Base-by-base conservation (phyloP, 495 filamentous ascomycete genomes). In the Daldinia bambusicola region DNA sequence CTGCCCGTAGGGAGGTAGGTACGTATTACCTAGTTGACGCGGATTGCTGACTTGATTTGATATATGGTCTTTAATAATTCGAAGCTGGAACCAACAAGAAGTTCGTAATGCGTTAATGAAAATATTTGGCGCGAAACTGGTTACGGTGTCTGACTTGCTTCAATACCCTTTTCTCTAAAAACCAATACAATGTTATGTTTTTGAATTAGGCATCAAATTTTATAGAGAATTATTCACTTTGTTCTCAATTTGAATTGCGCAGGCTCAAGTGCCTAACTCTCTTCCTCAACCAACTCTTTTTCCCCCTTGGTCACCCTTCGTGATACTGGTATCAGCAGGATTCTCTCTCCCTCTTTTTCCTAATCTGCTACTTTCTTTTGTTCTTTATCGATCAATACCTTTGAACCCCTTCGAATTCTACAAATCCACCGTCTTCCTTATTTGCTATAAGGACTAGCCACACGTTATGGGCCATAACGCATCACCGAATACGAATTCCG, bases 381-480 rank as follows among this genome's bases (percentile, higher is more conserved):
- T 43, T n/a, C 48, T 52, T 31, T 52, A 1, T 52, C 26, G 10
- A 48, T 20, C 8, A 22, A 20, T 22, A 48, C 9, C 6, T 48
- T 16, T n/a, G 16, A 48, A 48, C n/a, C 16, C 43, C 18, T 22
- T 2, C 43, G 16, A 48, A 45, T 43, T 5, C 8, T 2, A 14
- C 13, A 43, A 43, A 1, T 16, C 41, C 14, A 45, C 41, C 41
- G 16, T 48, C 43, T 9, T 48, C 18, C 9, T 22, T 9, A 45
- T 45, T 10, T 12, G 20, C 43, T 22, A 7, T 22, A 10, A 48
- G 43, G 43, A 22, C 16, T 45, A 45, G 41, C 41, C 41, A 45
- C 41, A 7, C 50, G 22, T 12, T 12, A 76, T 71, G 71, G 69
- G 70, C 30, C 74, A 72, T 60, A 45, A 38, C 52, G 50, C 59